Evolutionary conservation across 768 basidiomycete species (phyloP).

Genomic region (Mycena rosella): DNA sequence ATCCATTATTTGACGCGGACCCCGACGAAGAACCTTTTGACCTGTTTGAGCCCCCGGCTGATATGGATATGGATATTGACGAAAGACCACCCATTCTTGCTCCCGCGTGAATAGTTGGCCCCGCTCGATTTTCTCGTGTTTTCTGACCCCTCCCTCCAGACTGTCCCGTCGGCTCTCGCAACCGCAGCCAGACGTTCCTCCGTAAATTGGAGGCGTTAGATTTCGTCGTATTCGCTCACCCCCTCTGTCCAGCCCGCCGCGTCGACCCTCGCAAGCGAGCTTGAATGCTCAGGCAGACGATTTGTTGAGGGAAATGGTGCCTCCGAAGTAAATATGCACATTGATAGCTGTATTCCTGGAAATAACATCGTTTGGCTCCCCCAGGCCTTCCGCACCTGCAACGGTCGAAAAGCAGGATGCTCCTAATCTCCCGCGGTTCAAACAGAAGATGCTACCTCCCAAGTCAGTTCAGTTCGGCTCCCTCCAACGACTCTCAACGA

Average conservation of each 20-base stretch:
- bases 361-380: slow-evolving; percentile 7
- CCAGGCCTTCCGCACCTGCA: slow-evolving; percentile 51
- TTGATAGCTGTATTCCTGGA: slow-evolving; percentile 26
- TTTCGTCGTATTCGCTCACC: slow-evolving; percentile 28
- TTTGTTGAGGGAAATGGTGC: slow-evolving; percentile 57
- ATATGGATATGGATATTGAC: not conserved
- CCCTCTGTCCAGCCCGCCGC: slow-evolving; percentile 24
- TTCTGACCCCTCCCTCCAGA: slow-evolving; percentile 30
- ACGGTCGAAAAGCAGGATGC: slow-evolving; percentile 6
- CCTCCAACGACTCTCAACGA: not conserved
- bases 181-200: slow-evolving; percentile 4
- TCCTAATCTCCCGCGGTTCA: slow-evolving; percentile 5
- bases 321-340: slow-evolving; percentile 50
- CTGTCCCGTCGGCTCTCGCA: slow-evolving; percentile 30
- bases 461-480: slow-evolving; percentile 1
- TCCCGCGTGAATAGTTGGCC: slow-evolving; percentile 17
- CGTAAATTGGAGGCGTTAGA: not conserved
- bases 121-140: slow-evolving; percentile 19
- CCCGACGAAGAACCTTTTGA: slow-evolving; percentile 17
- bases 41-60: slow-evolving; percentile 15
- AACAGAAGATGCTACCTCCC: slow-evolving; percentile 27
- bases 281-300: slow-evolving; percentile 44
- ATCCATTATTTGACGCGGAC: slow-evolving; percentile 27
- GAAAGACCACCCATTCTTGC: slow-evolving; percentile 7
- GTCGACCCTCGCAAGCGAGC: slow-evolving; percentile 30